A percentile compares a stretch with the other conserved stretches of the same genome.
phyloP scores from a whole-genome alignment of 805 yeast genomes.

The Yamadazyma sp. region DNA sequence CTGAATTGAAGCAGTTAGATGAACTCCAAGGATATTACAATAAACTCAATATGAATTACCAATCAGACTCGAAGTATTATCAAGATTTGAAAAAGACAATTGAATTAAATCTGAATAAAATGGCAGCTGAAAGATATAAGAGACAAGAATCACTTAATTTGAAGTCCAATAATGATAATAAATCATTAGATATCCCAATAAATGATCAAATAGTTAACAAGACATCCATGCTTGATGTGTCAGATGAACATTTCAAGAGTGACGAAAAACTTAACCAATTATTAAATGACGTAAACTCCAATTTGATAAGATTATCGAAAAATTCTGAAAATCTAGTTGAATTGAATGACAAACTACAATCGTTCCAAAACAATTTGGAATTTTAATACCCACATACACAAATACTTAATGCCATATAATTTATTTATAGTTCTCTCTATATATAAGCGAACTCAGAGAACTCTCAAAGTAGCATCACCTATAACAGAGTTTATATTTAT shows the following conservation, averaged over 20 bases:
- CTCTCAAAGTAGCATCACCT: too few species aligned
- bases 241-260: too few species aligned
- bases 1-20: constrained; percentile 35
- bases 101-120: constrained; percentile 11
- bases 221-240: too few species aligned
- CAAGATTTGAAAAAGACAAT: constrained; percentile 26
- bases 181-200: too few species aligned
- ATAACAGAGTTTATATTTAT: too few species aligned
- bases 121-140: constrained; percentile 11
- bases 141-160: background rate
- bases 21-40: constrained; percentile 27
- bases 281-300: constrained; percentile 4
- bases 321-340: constrained; percentile 7
- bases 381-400: too few species aligned
- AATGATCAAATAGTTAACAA: too few species aligned
- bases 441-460: too few species aligned
- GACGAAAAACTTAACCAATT: constrained; percentile 9
- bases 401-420: too few species aligned
- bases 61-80: constrained; percentile 33
- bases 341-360: constrained; percentile 20
- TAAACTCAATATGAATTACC: constrained; percentile 20
- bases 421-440: too few species aligned
- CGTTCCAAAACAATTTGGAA: constrained; percentile 15
- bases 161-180: too few species aligned
- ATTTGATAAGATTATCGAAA: constrained; percentile 2